Evolutionary conservation across 2,329 filamentous ascomycete species (phyloP).

Genomic region (Ophiocordyceps camponoti-saundersi): DNA sequence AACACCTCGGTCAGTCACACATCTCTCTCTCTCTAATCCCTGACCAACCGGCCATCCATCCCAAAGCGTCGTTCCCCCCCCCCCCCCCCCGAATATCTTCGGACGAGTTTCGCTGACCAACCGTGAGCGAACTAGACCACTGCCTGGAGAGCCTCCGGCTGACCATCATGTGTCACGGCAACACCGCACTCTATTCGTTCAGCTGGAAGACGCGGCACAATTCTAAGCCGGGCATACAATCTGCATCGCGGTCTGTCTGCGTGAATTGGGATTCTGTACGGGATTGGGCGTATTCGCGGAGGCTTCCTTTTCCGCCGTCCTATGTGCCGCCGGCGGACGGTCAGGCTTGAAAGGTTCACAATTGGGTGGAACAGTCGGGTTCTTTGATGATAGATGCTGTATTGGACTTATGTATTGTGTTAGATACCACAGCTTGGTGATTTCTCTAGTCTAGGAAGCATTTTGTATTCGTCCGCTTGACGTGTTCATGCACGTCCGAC

Average conservation of each 20-base stretch:
- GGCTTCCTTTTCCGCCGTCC: not conserved
- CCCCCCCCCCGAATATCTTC: no score
- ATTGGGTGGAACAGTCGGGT: no score
- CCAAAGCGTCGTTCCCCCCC: not conserved
- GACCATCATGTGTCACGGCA: not conserved
- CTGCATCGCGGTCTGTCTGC: not conserved
- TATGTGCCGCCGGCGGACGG: not conserved
- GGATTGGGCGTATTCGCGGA: not conserved
- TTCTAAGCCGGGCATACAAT: not conserved
- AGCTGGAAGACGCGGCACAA: not conserved
- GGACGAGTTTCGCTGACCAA: no score
- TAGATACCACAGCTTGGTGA: no score
- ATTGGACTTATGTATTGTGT: no score
- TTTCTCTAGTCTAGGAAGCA: no score
- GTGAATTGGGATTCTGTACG: not conserved
- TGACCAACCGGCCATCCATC: no score
- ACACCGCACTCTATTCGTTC: not conserved
- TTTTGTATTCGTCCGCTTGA: no score
- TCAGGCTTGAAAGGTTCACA: not conserved
- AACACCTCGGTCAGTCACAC: not conserved
- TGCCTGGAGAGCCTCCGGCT: not conserved
- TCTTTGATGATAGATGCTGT: no score
- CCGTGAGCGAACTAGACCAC: not conserved
- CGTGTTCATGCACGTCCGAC: no score
- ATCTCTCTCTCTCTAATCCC: no score